A percentile compares a stretch with the other conserved stretches of the same genome.
These are phyloP conservation scores for Chrysoporthe cubensis DNA, from an alignment of 2,329 filamentous ascomycete genomes.

Conservation along the genomic window DNA sequence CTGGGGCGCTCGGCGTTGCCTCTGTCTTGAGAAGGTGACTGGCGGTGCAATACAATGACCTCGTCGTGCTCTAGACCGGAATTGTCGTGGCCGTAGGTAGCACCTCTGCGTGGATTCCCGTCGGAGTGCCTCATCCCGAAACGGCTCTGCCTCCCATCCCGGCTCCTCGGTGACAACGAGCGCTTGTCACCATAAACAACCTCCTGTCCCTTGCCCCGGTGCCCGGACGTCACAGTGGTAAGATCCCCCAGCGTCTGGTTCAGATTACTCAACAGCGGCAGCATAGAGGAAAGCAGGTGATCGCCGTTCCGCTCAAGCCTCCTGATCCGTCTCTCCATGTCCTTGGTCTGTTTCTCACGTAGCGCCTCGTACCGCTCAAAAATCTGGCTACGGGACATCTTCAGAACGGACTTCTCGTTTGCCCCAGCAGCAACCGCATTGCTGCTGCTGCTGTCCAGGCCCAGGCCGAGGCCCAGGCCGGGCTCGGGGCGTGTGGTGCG, in stretches of 20 bases:
- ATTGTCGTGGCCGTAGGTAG: not conserved
- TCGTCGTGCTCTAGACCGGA: slow-evolving; percentile 17
- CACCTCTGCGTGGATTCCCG: not conserved
- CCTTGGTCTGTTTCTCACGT: slow-evolving; percentile 32
- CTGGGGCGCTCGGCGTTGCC: slow-evolving; percentile 10
- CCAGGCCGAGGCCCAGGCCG: not conserved
- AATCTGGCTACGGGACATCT: slow-evolving; percentile 21
- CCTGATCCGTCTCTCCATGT: slow-evolving; percentile 52
- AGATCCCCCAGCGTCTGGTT: slow-evolving; percentile 40
- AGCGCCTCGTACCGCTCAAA: slow-evolving; percentile 27
- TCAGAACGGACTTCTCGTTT: slow-evolving; percentile 11
- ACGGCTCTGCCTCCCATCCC: slow-evolving; percentile 9
- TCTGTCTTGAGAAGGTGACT: slow-evolving; percentile 7
- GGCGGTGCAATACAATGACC: slow-evolving; percentile 8
- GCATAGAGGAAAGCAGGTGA: slow-evolving; percentile 48
- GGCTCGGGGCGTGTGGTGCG: not conserved
- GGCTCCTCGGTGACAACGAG: not conserved
- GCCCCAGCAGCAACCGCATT: not conserved
- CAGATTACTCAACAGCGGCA: slow-evolving; percentile 50
- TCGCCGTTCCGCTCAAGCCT: slow-evolving; percentile 53
- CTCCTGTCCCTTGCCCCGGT: slow-evolving; percentile 5
- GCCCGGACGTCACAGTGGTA: not conserved
- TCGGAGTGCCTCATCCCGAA: slow-evolving; percentile 2
- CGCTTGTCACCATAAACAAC: not conserved
- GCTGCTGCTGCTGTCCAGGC: too few species aligned